Base-by-base conservation (phyloP, 352 stramenopile genomes). In the Pythium pyrilobum region DNA sequence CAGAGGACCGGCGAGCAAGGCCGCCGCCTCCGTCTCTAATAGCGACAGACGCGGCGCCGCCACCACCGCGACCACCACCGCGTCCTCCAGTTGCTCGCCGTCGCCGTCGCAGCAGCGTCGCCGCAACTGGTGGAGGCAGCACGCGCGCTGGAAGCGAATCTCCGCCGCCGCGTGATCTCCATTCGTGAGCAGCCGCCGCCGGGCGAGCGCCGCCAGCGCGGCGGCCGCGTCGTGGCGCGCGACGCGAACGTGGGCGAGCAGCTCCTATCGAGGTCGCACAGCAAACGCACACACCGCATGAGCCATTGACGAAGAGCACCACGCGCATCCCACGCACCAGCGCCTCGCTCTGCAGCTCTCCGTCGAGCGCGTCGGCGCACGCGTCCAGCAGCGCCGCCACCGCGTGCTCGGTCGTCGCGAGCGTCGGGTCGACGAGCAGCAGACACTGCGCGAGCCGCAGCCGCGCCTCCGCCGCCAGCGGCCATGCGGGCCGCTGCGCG, bases 401-500 rank as follows among this genome's bases (percentile, higher is more conserved):
- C 23, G 62, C 62, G 29, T 32, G 25, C 1, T 49, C 52, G 20
- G 21, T 18, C 1, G 29, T 56, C 10, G 29, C 21, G 12, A 77
- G 27, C 43, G 61, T 44, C 5, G 64, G 56, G 16, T 79, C 60
- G 32, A 69, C 57, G 33, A 68, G 44, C 36, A 85, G 27, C 9
- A 85, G 62, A 28, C 74, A 85, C 56, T 77, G 63, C 15, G 67
- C 71, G 36, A 85, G 56, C 45, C 73, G 74, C 23, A 72, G 52
- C 9, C 67, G 60, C 12, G 66, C 66, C n/a, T 77, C 71, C 2
- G 71, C 33, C 0, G 63, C 57, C 24, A 59, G 2, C 5, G 43
- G n/a, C 29, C 15, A 9, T 1, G 28, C 44, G 11, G 50, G 43
- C 7, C 34, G 71, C 28, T 34, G 36, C 52, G 46, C 54, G 12